phyloP scores from a whole-genome alignment of 805 yeast species.

The Metschnikowia noctiluminum region DNA sequence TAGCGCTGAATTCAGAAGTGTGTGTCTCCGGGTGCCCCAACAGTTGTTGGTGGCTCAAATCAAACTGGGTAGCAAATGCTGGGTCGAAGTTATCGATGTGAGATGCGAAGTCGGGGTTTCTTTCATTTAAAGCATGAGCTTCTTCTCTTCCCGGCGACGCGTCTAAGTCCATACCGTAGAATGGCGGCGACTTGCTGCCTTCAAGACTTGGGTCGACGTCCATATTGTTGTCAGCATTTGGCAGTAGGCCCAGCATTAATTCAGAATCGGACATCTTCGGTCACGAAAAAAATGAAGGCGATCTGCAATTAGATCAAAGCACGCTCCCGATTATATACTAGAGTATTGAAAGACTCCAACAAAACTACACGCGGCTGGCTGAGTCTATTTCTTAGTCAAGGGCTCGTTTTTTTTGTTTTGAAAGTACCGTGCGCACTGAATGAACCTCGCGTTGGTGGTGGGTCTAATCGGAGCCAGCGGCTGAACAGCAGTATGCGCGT shows the following conservation, averaged over 20 bases:
- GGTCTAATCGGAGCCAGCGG: too few species aligned
- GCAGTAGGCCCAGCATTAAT: slow-evolving; percentile 15
- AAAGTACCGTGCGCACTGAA: not conserved
- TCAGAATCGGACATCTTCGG: slow-evolving; percentile 17
- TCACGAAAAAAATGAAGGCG: not conserved
- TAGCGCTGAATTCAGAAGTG: not conserved
- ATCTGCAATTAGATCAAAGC: not conserved
- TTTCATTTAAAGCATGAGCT: not conserved
- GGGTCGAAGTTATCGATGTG: not conserved
- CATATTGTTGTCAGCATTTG: slow-evolving; percentile 5
- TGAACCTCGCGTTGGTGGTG: not conserved
- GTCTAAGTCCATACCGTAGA: slow-evolving; percentile 16
- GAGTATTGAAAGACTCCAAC: not conserved
- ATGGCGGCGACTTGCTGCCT: slow-evolving; percentile 4
- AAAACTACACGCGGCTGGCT: not conserved
- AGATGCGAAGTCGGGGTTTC: not conserved
- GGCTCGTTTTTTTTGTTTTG: not conserved
- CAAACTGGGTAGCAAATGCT: not conserved
- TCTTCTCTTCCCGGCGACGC: not conserved
- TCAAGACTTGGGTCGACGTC: slow-evolving; percentile 4
- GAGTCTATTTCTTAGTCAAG: not conserved
- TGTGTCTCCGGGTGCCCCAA: not conserved
- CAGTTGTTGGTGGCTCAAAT: not conserved
- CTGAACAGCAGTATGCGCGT: too few species aligned
- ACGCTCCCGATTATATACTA: not conserved